A percentile compares a stretch with the other conserved stretches of the same genome.
phyloP scores from a whole-genome alignment of 176 grass and related monocot species.

The Puya raimondii region DNA sequence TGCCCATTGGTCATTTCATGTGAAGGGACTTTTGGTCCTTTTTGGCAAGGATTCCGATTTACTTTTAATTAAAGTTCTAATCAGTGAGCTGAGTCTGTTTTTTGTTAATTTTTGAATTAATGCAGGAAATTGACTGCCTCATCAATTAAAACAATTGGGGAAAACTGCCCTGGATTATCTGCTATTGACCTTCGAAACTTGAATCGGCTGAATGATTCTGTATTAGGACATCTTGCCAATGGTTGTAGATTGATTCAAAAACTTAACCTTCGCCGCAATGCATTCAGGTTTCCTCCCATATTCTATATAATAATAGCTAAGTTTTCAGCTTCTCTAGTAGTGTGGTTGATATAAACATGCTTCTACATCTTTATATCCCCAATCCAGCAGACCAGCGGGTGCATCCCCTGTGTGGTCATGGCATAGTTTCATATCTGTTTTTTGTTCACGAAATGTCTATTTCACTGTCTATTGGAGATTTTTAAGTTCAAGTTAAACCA shows the following conservation, averaged over 20 bases:
- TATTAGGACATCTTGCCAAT: constrained; percentile 40
- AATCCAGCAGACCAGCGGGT: too few relatives aligned
- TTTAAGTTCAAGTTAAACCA: too few relatives aligned
- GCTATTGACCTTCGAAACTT: constrained; percentile 52
- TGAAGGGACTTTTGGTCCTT: constrained; percentile 1
- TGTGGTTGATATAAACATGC: too few relatives aligned
- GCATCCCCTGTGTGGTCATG: too few relatives aligned
- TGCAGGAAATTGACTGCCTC: constrained; percentile 70
- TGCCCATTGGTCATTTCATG: constrained; percentile 3
- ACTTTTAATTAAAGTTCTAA: constrained; percentile 7
- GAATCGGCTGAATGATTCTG: constrained; percentile 38
- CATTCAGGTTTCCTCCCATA: constrained; percentile 38
- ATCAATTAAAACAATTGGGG: constrained; percentile 66
- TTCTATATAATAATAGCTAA: neutral
- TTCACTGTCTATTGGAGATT: too few relatives aligned
- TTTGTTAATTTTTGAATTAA: constrained; percentile 18
- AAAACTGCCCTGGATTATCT: constrained; percentile 41
- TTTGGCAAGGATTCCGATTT: constrained; percentile 11
- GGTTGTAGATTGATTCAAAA: constrained; percentile 45
- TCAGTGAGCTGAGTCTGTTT: constrained; percentile 17
- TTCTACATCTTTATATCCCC: too few relatives aligned
- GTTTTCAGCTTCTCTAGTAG: neutral
- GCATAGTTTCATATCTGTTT: too few relatives aligned
- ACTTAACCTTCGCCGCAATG: constrained; percentile 49
- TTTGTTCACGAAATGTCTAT: too few relatives aligned